Base-by-base conservation (phyloP, 768 basidiomycete genomes). In the Amanita fuliginea region DNA sequence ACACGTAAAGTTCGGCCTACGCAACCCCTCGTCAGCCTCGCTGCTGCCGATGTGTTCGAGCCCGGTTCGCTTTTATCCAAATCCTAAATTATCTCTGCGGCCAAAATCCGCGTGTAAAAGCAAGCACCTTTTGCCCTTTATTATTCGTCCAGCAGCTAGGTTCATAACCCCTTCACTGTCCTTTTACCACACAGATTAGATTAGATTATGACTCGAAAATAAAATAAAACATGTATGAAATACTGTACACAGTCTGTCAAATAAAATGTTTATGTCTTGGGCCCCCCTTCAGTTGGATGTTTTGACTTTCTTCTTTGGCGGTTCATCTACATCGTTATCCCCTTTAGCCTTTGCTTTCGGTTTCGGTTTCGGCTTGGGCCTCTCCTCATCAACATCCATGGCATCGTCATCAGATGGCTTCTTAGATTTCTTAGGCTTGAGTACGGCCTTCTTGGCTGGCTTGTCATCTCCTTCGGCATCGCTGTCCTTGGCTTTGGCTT, bases 221-320 rank as follows among this genome's bases (percentile, higher is more conserved):
- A 46, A 21, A 46, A 30, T 16, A 33, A 32, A 35, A 34, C 3
- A 46, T 46, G 32, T 34, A 46, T 19, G 19, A 34, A 24, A 2
- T 34, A 46, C 16, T 26, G 37, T 36, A 39, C 19, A 39, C 13
- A 11, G 14, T 24, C 6, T 33, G 39, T 28, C 47, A 40, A 40
- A 21, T 40, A 28, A 24, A 42, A 42, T 24, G 24, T 22, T 9
- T 10, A 43, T 6, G 18, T 34, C 30, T 30, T 10, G 30, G 3
- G n/a, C 19, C 56, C n/a, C 22, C 22, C 22, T 24, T 24, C 69
- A 77, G 18, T 64, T 60, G 4, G 71, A 57, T 30, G 73, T 82
- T 69, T 86, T 89, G 51, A 66, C 63, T 64, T 90, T 90, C 69
- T 90, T 90, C 68, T 82, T 86, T 2, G 75, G 79, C 10, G 82